These are phyloP conservation scores for Colletotrichum cereale DNA, from an alignment of 2,329 filamentous ascomycete species.

Conservation along the genomic window DNA sequence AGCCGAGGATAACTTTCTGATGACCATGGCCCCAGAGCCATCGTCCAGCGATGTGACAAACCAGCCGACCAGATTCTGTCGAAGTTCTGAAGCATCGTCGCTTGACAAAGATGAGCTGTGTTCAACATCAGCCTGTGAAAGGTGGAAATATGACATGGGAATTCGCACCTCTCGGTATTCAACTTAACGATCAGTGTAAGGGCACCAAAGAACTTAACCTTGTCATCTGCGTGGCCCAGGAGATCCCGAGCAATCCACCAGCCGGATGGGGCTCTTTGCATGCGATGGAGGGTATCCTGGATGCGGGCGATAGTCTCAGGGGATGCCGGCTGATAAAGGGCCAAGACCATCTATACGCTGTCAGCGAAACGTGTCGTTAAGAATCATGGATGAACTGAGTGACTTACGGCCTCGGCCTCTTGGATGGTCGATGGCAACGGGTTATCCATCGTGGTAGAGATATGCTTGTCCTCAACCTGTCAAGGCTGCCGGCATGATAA, in stretches of 20 bases:
- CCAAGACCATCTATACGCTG: constrained; percentile 58
- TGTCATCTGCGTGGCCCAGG: constrained; percentile 75
- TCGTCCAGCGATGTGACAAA: constrained; percentile 66
- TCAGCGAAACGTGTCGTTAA: background rate
- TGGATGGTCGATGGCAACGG: constrained; percentile 28
- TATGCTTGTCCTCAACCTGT: background rate
- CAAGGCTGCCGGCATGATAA: background rate
- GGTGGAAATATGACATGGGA: background rate
- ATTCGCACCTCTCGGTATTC: constrained; percentile 83
- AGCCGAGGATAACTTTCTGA: constrained; percentile 82
- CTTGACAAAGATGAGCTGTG: constrained; percentile 64
- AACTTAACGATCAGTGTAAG: constrained; percentile 95
- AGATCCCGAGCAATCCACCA: constrained; percentile 89
- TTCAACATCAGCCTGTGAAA: constrained; percentile 17
- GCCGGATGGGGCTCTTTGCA: constrained; percentile 84
- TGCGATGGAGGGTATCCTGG: constrained; percentile 80
- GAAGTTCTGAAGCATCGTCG: constrained; percentile 69
- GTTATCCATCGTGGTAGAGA: constrained; percentile 29
- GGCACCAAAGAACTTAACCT: constrained; percentile 92
- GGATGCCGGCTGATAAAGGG: constrained; percentile 65
- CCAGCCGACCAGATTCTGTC: constrained; percentile 73
- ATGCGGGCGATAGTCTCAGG: constrained; percentile 62
- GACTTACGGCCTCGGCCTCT: constrained; percentile 38
- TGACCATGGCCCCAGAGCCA: constrained; percentile 70
- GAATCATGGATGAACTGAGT: background rate